phyloP scores from a whole-genome alignment of 1,139 yeast species.

The Hansenula lynferdii region DNA sequence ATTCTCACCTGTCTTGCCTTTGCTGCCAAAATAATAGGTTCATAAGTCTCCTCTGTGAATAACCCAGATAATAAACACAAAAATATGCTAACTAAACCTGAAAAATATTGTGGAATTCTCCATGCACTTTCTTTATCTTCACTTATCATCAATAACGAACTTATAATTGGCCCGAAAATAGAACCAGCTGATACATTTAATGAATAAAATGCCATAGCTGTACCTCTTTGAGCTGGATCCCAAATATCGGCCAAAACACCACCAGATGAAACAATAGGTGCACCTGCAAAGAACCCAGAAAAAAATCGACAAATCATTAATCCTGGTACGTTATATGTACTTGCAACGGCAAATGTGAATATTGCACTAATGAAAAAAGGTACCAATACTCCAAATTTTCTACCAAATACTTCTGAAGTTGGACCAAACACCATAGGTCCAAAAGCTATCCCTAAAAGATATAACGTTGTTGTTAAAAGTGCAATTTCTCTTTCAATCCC shows the following conservation, averaged over 20 bases:
- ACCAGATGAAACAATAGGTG: conserved; percentile 52
- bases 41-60: conserved; percentile 32
- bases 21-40: conserved; percentile 30
- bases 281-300: conserved; percentile 46
- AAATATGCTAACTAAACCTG: conserved; percentile 27
- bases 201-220: conserved; percentile 35
- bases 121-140: conserved; percentile 41
- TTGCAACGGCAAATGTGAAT: conserved; percentile 46
- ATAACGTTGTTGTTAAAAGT: conserved; percentile 42
- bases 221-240: conserved; percentile 18
- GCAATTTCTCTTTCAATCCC: conserved; percentile 28
- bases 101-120: conserved; percentile 41
- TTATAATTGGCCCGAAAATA: conserved; percentile 47
- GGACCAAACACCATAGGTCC: conserved; percentile 42
- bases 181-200: conserved; percentile 48
- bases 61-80: conserved; percentile 22
- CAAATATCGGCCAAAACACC: conserved; percentile 46
- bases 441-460: conserved; percentile 38
- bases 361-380: conserved; percentile 44
- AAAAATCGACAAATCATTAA: conserved; percentile 46
- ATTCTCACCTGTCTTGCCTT: conserved; percentile 32
- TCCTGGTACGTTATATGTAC: conserved; percentile 38
- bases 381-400: conserved; percentile 39
- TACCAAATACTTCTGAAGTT: conserved; percentile 39
- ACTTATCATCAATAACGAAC: conserved; percentile 39